Evolutionary conservation across 371 early-diverging fungal species (phyloP), one percentile per base, ranked within the genome.

Genomic region (Zopfochytrium polystomum): DNA sequence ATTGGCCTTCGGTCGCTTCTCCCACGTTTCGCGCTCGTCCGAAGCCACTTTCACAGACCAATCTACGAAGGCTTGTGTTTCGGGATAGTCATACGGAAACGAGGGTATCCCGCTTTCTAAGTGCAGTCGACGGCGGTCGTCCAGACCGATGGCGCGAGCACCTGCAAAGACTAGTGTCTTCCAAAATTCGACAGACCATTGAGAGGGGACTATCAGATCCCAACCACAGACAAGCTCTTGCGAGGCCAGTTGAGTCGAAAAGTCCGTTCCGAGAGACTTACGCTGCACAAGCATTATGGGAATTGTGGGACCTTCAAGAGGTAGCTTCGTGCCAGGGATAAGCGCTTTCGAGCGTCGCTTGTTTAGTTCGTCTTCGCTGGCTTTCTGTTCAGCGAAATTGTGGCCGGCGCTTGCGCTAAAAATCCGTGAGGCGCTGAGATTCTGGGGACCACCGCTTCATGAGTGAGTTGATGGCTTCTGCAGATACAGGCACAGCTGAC

Each of bases 111-210:
- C 78, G 3, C 80, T 63, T 59, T 87, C 87, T 44, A 83, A 82
- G 27, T 71, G 70, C 7, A 78, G 23, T 43, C 67, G 67, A 32
- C 70, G 66, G 2, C 73, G 68, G 44, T 87, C 85, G 3, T 71
- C 61, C 27, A 82, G 55, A 0, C 74, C 80, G 5, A 84, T 87
- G 1, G 84, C 86, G 30, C 91, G 83, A 1, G 89, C 91, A 13
- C 96, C 97, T 0, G 91, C 92, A 80, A 90, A 95, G 6, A 87
- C 74, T 9, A 96, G 73, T 7, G 89, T 82, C 69, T 89, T 86
- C 95, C 95, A 96, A 60, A 96, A 85, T 0, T 85, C 70, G 74
- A 87, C 84, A 1, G 84, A 92, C 82, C 87, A 93, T 0, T 88
- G 74, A 70, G 72, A 68, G 13, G 95, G 93, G 3, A 91, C 60